Percentiles rank a stretch among this genome's conserved stretches.
Evolutionary conservation across 2,329 filamentous ascomycete species (phyloP).

Genomic region (Ascochyta viciae-villosae): DNA sequence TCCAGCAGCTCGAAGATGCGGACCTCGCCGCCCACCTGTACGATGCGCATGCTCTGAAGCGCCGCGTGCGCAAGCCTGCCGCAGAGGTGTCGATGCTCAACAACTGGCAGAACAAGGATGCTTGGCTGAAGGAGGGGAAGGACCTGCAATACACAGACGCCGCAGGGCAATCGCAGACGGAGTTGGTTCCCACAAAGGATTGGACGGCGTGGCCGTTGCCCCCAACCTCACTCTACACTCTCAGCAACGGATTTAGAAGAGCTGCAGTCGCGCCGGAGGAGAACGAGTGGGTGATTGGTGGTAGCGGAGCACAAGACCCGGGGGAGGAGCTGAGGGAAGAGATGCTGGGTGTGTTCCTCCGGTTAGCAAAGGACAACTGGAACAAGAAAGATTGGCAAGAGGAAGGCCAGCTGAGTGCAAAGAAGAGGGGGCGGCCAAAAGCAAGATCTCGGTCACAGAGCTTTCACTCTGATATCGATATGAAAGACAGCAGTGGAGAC

Average conservation of each 20-base stretch:
- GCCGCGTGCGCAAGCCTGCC: slow-evolving; percentile 42
- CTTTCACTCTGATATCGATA: slow-evolving; percentile 11
- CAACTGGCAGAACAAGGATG: slow-evolving; percentile 51
- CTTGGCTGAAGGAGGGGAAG: slow-evolving; percentile 48
- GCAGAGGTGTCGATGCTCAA: slow-evolving; percentile 24
- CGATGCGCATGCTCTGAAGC: slow-evolving; percentile 75
- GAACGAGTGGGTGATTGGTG: slow-evolving; percentile 58
- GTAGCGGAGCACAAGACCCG: slow-evolving; percentile 53
- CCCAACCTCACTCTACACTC: slow-evolving; percentile 65
- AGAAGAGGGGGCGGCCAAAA: neutral
- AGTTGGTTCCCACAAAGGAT: slow-evolving; percentile 57
- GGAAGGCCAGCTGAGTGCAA: slow-evolving; percentile 18
- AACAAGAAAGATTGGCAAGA: slow-evolving; percentile 48
- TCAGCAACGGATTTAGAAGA: slow-evolving; percentile 57
- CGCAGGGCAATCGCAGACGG: slow-evolving; percentile 35
- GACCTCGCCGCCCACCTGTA: slow-evolving; percentile 81
- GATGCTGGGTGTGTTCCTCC: slow-evolving; percentile 70
- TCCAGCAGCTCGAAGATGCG: slow-evolving; percentile 68
- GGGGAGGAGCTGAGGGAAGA: slow-evolving; percentile 73
- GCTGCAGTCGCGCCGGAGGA: slow-evolving; percentile 24
- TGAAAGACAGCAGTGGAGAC: slow-evolving; percentile 11
- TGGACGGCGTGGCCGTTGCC: slow-evolving; percentile 91
- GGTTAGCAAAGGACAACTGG: slow-evolving; percentile 70
- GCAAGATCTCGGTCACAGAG: slow-evolving; percentile 25
- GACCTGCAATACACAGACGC: slow-evolving; percentile 37